phyloP scores from a whole-genome alignment of 2,329 filamentous ascomycete genomes.

The Kalmusia sp. region DNA sequence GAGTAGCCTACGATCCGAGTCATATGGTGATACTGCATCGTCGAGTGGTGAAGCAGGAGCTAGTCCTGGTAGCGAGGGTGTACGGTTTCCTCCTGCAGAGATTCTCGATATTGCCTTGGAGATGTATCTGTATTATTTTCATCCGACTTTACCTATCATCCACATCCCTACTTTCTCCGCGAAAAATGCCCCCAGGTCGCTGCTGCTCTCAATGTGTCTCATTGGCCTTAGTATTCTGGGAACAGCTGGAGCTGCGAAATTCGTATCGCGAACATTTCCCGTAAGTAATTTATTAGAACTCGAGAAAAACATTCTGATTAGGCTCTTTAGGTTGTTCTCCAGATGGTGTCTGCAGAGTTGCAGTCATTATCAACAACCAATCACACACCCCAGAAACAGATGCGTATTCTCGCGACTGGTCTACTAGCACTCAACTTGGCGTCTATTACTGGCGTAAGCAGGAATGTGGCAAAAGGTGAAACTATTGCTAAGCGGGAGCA shows the following conservation, averaged over 20 bases:
- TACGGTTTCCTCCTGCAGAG: constrained; percentile 57
- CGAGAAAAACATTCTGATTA: constrained; percentile 1
- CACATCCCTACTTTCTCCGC: constrained; percentile 62
- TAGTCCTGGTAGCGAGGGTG: constrained; percentile 34
- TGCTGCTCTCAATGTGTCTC: constrained; percentile 61
- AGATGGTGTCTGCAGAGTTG: constrained; percentile 53
- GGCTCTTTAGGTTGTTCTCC: constrained; percentile 36
- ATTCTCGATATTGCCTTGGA: constrained; percentile 62
- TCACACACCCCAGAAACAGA: constrained; percentile 49
- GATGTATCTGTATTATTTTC: constrained; percentile 62
- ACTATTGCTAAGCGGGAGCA: constrained; percentile 20
- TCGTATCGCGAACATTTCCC: constrained; percentile 56
- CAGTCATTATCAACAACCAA: constrained; percentile 50
- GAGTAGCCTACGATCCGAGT: constrained; percentile 29
- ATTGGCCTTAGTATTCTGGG: constrained; percentile 61
- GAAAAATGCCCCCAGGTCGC: constrained; percentile 53
- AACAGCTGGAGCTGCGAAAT: constrained; percentile 59
- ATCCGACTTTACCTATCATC: constrained; percentile 60
- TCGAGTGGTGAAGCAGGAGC: constrained; percentile 38
- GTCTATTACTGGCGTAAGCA: constrained; percentile 56
- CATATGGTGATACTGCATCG: constrained; percentile 39
- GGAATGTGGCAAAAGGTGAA: not conserved
- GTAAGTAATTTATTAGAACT: constrained; percentile 24
- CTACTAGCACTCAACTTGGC: constrained; percentile 58
- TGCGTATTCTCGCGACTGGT: constrained; percentile 57